Base-by-base conservation (phyloP, 352 stramenopile species). In the Phytophthora litchii region DNA sequence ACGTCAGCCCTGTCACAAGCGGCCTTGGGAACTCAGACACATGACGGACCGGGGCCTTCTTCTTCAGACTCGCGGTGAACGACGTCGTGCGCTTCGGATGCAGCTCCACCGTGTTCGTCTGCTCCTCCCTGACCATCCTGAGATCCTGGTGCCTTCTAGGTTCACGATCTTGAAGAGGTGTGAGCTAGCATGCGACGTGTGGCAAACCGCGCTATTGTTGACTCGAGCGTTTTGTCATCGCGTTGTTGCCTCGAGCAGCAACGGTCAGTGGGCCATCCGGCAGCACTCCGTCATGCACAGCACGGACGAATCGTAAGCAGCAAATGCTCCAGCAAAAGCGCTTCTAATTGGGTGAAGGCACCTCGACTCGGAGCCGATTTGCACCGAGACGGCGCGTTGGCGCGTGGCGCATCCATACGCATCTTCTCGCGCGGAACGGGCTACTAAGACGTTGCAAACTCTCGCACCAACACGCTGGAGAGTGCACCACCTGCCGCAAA, bases 81-180 rank as follows among this genome's bases (percentile, higher is more conserved):
- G 76, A 88, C 29, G 73, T 84, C 27, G 78, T 88, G 52, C 75
- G 78, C 74, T 86, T 88, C n/a, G 78, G 78, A 19, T 79, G 76
- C 31, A 84, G 66, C 50, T 83, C 73, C 37, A 58, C 54, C 27
- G 65, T 65, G 36, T 75, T 64, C 17, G 46, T 12, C 32, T 37
- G 32, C 17, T 16, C 29, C 25, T 66, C 51, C 4, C 51, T 42
- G 16, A 20, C 25, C 64, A 16, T 54, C 49, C n/a, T n/a, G n/a
- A n/a, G n/a, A 40, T 56, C 6, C 31, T 21, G 29, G 49, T 49
- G 51, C 57, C 59, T 41, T 44, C 38, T 45, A 45, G 12, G 31
- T 54, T 36, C 19, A 36, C 36, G 61, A 72, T 72, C 64, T 72
- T 72, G 52, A 64, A 69, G 23, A 36, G 36, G 59, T 45, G 41